Conservation (phyloP, 228 moss, liverwort and hornwort species). For the Sphagnum magellanicum region DNA sequence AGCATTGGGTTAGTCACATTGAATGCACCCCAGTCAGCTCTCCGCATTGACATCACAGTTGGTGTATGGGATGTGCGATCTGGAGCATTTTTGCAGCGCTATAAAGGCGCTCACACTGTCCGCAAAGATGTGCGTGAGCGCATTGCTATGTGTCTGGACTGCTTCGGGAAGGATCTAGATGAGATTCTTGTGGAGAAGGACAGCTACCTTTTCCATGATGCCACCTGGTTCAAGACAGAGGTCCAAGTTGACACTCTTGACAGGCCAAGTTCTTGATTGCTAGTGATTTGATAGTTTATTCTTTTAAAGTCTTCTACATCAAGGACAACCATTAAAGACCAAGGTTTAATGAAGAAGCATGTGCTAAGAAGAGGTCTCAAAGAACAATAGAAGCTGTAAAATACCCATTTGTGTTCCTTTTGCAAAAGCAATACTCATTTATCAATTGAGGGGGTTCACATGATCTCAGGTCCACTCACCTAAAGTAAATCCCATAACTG, state of each 20-base stretch:
- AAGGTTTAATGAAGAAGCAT: no score
- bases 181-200: conserved; percentile 3
- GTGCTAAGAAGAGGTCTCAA: no score
- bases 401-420: no score
- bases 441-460: no score
- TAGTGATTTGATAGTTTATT: no score
- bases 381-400: no score
- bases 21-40: conserved; percentile 2
- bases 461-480: no score
- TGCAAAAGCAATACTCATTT: no score
- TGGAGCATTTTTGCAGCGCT: not conserved
- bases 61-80: conserved; percentile 3
- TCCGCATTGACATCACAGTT: conserved; percentile 4
- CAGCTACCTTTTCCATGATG: conserved; percentile 2
- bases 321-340: no score
- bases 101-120: conserved; percentile 7
- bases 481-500: no score
- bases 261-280: not conserved
- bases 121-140: conserved; percentile 5
- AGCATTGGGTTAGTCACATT: conserved; percentile 5
- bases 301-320: no score
- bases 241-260: conserved; percentile 6
- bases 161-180: conserved; percentile 7
- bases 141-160: conserved; percentile 15
- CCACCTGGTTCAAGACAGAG: conserved; percentile 9